Conservation (phyloP, 768 basidiomycete species). For the Lactarius sp. region DNA sequence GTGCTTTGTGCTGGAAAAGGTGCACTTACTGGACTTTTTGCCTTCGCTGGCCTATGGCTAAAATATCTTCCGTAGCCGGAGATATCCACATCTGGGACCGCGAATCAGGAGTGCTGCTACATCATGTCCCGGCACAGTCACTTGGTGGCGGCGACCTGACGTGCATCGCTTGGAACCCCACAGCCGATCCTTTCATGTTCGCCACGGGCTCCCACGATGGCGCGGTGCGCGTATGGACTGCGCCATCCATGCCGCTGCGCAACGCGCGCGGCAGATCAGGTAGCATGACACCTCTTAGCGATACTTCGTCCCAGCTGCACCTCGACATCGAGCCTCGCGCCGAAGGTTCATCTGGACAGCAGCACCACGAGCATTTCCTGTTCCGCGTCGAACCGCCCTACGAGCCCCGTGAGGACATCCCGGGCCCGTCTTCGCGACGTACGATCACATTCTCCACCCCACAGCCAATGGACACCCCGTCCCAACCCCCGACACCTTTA, state of each 20-base stretch:
- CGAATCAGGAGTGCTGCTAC: conserved; percentile 68
- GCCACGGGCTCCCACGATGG: conserved; percentile 79
- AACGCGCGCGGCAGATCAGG: conserved; percentile 12
- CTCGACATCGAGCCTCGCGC: conserved; percentile 16
- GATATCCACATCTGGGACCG: conserved; percentile 86
- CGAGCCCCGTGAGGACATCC: conserved; percentile 10
- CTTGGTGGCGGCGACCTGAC: conserved; percentile 65
- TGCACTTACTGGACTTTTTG: conserved; percentile 27
- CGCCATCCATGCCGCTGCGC: conserved; percentile 25
- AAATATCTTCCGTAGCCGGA: conserved; percentile 46
- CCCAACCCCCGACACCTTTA: neutral
- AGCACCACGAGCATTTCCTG: conserved; percentile 5
- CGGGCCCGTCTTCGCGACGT: conserved; percentile 9
- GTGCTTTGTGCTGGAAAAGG: conserved; percentile 77
- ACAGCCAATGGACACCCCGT: neutral
- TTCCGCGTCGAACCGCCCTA: conserved; percentile 2
- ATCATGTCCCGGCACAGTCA: conserved; percentile 59
- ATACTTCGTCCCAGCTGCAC: conserved; percentile 14
- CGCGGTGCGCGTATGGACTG: conserved; percentile 67
- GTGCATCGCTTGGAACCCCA: conserved; percentile 76
- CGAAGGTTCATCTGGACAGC: conserved; percentile 11
- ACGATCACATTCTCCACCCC: conserved; percentile 13
- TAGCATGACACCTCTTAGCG: conserved; percentile 19
- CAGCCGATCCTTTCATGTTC: conserved; percentile 59
- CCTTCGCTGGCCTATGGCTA: conserved; percentile 2